phyloP scores from a whole-genome alignment of 75 land plant genomes.

The Pinus taeda region DNA sequence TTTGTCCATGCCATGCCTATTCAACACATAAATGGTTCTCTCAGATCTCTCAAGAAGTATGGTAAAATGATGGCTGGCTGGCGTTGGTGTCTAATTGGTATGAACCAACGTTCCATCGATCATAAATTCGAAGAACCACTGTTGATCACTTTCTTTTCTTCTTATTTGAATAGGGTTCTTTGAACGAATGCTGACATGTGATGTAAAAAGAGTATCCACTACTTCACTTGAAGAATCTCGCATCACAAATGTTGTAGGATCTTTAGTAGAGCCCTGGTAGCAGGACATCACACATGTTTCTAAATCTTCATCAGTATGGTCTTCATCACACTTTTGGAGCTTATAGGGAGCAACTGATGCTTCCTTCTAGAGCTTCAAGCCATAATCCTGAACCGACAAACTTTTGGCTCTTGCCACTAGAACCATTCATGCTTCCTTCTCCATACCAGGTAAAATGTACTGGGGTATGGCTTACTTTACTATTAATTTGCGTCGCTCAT shows the following conservation, averaged over 20 bases:
- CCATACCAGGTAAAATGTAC: slow-evolving; percentile 84
- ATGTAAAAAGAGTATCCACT: slow-evolving; percentile 70
- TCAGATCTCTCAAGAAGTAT: too few relatives aligned
- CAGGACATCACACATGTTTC: slow-evolving; percentile 81
- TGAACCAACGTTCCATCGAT: too few relatives aligned
- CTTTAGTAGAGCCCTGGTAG: slow-evolving; percentile 85
- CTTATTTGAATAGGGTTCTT: slow-evolving; percentile 63
- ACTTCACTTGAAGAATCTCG: slow-evolving; percentile 87
- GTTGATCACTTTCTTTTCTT: slow-evolving; percentile 82
- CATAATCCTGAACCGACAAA: slow-evolving; percentile 83
- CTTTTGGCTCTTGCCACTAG: slow-evolving; percentile 71
- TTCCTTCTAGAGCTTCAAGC: slow-evolving; percentile 66
- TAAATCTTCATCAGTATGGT: slow-evolving; percentile 54
- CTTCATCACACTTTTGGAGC: slow-evolving; percentile 30
- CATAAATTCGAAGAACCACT: slow-evolving; percentile 82
- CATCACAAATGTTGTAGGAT: slow-evolving; percentile 97
- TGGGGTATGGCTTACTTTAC: slow-evolving; percentile 58
- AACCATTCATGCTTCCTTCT: slow-evolving; percentile 74
- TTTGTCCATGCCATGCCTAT: too few relatives aligned
- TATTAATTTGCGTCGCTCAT: slow-evolving; percentile 85
- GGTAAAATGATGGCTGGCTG: too few relatives aligned
- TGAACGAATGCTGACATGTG: slow-evolving; percentile 61
- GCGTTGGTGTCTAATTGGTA: too few relatives aligned
- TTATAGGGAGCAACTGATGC: slow-evolving; percentile 80
- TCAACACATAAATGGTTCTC: too few relatives aligned